Percentiles rank a stretch among this genome's conserved stretches.
These are phyloP conservation scores for Starmerella bombi DNA, from an alignment of 805 yeast species.

Conservation along the genomic window DNA sequence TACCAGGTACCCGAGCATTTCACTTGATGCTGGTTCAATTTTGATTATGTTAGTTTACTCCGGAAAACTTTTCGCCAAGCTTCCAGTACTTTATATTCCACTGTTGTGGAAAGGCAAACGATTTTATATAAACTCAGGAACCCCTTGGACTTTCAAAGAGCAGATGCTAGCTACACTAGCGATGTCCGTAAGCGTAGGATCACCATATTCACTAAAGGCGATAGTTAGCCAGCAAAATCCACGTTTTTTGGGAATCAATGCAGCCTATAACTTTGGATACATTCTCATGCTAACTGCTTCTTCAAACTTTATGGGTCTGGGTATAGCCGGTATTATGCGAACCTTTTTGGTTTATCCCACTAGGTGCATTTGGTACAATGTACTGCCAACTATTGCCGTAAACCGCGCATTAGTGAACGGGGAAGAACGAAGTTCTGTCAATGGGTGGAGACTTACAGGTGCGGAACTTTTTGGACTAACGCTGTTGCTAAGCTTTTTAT, in stretches of 20 bases:
- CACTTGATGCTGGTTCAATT: slow-evolving; percentile 40
- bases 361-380: slow-evolving; percentile 38
- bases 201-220: slow-evolving; percentile 25
- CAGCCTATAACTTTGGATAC: slow-evolving; percentile 28
- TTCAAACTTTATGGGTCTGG: slow-evolving; percentile 42
- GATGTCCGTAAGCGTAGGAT: slow-evolving; percentile 22
- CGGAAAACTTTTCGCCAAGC: slow-evolving; percentile 35
- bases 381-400: slow-evolving; percentile 46
- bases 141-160: slow-evolving; percentile 26
- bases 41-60: slow-evolving; percentile 49
- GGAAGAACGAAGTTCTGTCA: slow-evolving; percentile 26
- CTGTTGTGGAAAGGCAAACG: slow-evolving; percentile 5
- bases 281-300: slow-evolving; percentile 35
- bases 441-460: slow-evolving; percentile 51
- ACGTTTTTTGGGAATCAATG: slow-evolving; percentile 21
- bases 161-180: slow-evolving; percentile 35
- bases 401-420: slow-evolving; percentile 29
- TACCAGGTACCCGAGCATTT: slow-evolving; percentile 42
- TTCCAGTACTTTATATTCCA: slow-evolving; percentile 12
- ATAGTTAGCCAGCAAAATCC: slow-evolving; percentile 27
- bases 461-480: slow-evolving; percentile 38
- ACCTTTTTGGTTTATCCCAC: slow-evolving; percentile 36
- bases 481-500: slow-evolving; percentile 35
- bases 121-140: slow-evolving; percentile 42
- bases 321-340: slow-evolving; percentile 44